Evolutionary conservation across 768 basidiomycete species (phyloP).

Genomic region (Lyophyllum semitale): DNA sequence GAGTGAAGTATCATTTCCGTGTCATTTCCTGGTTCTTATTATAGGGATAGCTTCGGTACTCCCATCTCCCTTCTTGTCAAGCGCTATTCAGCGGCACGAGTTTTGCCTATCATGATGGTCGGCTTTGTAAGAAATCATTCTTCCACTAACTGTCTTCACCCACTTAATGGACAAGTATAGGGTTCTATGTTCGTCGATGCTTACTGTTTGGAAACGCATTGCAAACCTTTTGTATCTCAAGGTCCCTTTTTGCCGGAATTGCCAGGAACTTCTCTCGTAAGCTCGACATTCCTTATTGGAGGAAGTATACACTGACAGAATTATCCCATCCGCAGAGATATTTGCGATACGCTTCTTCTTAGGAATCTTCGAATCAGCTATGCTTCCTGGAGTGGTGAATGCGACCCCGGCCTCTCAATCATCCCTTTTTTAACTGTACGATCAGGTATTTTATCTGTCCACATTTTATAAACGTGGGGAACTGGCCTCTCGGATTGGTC

Average conservation of each 20-base stretch:
- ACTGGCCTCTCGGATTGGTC: conserved; percentile 48
- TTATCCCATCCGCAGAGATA: conserved; percentile 31
- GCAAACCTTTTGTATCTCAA: conserved; percentile 10
- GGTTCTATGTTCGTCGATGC: conserved; percentile 38
- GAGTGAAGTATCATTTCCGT: conserved; percentile 13
- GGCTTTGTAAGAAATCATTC: conserved; percentile 41
- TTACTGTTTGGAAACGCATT: not conserved
- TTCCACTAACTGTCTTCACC: not conserved
- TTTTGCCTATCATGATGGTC: conserved; percentile 51
- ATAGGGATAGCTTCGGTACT: conserved; percentile 41
- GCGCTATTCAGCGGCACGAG: conserved; percentile 45
- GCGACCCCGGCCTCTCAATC: not conserved
- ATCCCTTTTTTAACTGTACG: not conserved
- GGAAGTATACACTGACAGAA: not conserved
- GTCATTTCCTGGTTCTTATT: not conserved
- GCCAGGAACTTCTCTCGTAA: conserved; percentile 48
- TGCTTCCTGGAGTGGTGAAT: conserved; percentile 46
- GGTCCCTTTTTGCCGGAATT: conserved; percentile 46
- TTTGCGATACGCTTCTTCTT: conserved; percentile 51
- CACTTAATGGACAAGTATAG: conserved; percentile 18
- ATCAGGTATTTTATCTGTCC: conserved; percentile 49
- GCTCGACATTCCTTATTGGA: not conserved
- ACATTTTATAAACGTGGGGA: conserved; percentile 54
- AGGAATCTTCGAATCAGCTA: conserved; percentile 52
- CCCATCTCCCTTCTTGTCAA: conserved; percentile 53